Conservation (phyloP, 2,329 filamentous ascomycete genomes). For the Venturia pyrina region DNA sequence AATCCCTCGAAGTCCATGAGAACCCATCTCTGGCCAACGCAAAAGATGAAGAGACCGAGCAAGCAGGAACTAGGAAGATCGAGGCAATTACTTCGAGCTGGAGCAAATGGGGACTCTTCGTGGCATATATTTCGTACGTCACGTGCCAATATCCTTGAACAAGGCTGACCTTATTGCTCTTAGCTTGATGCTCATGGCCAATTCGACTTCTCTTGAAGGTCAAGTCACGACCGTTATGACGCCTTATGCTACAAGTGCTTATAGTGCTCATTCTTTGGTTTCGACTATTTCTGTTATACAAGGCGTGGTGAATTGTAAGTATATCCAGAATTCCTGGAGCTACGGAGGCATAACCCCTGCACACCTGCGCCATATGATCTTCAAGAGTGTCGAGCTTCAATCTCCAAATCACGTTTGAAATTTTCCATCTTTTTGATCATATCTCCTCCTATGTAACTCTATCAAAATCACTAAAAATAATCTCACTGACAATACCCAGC, state of each 20-base stretch:
- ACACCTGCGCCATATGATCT: too few species aligned
- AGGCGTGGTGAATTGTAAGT: conserved; percentile 50
- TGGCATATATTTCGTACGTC: conserved; percentile 35
- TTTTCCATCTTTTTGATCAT: too few species aligned
- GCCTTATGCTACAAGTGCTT: conserved; percentile 57
- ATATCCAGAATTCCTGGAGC: not conserved
- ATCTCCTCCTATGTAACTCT: too few species aligned
- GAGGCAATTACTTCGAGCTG: conserved; percentile 40
- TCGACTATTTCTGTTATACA: conserved; percentile 56
- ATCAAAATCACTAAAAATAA: not conserved
- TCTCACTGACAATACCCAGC: conserved; percentile 24
- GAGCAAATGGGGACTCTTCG: conserved; percentile 35
- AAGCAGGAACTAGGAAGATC: conserved; percentile 36
- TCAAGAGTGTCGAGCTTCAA: not conserved
- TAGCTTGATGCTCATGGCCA: conserved; percentile 42
- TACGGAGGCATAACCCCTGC: too few species aligned
- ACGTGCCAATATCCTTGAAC: not conserved
- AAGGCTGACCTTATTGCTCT: conserved; percentile 24
- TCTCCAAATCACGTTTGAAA: too few species aligned
- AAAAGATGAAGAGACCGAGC: not conserved
- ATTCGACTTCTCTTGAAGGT: conserved; percentile 55
- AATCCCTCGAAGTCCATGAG: not conserved
- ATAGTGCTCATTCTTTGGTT: conserved; percentile 53
- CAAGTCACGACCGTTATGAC: conserved; percentile 53
- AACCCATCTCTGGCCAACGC: not conserved